phyloP scores from a whole-genome alignment of 305 asterid genomes.

The Euphrasia arctica region DNA sequence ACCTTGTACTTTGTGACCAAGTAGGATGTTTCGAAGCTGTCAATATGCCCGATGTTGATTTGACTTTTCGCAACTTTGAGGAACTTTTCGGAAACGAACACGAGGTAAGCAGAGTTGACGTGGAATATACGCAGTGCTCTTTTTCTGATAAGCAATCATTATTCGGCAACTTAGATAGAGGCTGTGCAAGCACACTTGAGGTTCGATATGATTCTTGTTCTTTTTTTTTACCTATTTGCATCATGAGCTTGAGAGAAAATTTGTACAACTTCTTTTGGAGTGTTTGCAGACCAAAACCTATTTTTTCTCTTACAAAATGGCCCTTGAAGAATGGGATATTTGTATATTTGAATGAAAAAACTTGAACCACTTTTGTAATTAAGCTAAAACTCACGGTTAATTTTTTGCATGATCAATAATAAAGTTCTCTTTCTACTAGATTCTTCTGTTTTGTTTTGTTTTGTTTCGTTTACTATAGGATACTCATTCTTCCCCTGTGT shows the following conservation, averaged over 20 bases:
- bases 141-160: slow-evolving; percentile 33
- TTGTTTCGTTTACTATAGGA: slow-evolving; percentile 30
- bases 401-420: no score
- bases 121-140: slow-evolving; percentile 30
- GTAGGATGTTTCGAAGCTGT: slow-evolving; percentile 48
- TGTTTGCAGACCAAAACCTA: no score
- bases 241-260: slow-evolving; percentile 3
- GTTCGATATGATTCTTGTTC: slow-evolving; percentile 24
- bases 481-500: slow-evolving; percentile 26
- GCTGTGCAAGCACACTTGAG: slow-evolving; percentile 36
- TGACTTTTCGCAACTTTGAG: slow-evolving; percentile 66
- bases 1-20: slow-evolving; percentile 74
- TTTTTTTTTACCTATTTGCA: neutral
- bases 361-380: no score
- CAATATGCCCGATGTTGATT: slow-evolving; percentile 74
- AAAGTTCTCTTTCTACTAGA: no score
- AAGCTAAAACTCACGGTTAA: neutral
- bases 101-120: slow-evolving; percentile 31
- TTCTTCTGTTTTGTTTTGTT: neutral
- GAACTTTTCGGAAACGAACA: slow-evolving; percentile 58
- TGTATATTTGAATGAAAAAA: no score
- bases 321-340: no score
- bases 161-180: slow-evolving; percentile 1
- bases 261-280: neutral
- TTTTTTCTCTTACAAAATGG: no score